Base-by-base conservation (phyloP, 768 basidiomycete species). In the Termitomyces sp. region DNA sequence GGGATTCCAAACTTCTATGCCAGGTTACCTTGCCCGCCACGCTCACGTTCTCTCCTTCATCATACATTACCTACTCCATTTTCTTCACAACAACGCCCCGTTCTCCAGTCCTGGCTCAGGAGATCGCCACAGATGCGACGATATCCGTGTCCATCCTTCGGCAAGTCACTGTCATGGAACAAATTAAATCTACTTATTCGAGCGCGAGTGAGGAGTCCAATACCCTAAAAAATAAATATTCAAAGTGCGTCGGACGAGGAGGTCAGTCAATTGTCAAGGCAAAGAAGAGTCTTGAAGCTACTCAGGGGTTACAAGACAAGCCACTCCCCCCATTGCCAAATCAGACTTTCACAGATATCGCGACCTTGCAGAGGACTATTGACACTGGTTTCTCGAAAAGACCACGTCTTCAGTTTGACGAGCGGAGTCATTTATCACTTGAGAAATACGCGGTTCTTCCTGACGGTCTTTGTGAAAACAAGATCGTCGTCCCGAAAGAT, bases 341-440 rank as follows among this genome's bases (percentile, higher is more conserved):
- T 43, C 68, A 72, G 59, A 73, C 68, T 56, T 70, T 79, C 56
- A 65, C 71, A 7, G 79, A 84, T 51, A 74, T 75, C 33, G 74
- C 74, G 20, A 79, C 74, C 2, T 63, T 86, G 6, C 72, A 78
- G 38, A 81, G 74, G 18, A 75, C 78, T 51, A 75, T 90, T 45
- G 80, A 73, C 52, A 79, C 87, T 46, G 88, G 88, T 1, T 90
- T 90, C 62, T 85, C 85, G 18, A 90, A 88, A 61, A 82, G 86
- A 18, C 85, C 86, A 9, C 76, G 81, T 30, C 73, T 76, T 47
- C 73, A 74, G 12, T 70, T 72, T 51, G 69, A 68, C 43, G 70
- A 73, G 32, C 61, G 73, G 44, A 59, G 67, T 42, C 81, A 82
- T 63, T 78, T 80, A 3, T 72, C 80, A 2, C 59, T 82, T 53